Conservation (phyloP, 257 asterid genomes). For the Solanum pennellii region DNA sequence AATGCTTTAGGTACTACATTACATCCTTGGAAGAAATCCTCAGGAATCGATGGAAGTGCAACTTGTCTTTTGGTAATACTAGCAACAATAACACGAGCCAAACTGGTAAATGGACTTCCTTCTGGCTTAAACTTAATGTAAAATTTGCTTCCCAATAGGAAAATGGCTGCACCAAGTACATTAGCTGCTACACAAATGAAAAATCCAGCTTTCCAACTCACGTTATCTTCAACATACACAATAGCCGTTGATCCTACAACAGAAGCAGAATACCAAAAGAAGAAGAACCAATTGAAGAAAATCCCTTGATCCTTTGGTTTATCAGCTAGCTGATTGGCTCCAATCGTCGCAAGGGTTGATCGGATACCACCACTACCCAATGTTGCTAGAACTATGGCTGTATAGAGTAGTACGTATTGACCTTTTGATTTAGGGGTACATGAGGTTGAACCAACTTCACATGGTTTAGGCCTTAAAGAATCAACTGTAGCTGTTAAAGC, state of each 20-base stretch:
- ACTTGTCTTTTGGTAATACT: slow-evolving; percentile 1
- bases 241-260: slow-evolving; percentile 15
- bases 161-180: slow-evolving; percentile 10
- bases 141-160: slow-evolving; percentile 19
- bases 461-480: slow-evolving; percentile 18
- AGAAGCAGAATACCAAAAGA: slow-evolving; percentile 7
- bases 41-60: neutral
- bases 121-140: slow-evolving; percentile 6
- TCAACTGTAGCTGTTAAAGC: slow-evolving; percentile 23
- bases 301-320: slow-evolving; percentile 15
- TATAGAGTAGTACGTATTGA: slow-evolving; percentile 22
- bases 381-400: slow-evolving; percentile 16
- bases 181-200: slow-evolving; percentile 7
- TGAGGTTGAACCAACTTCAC: slow-evolving; percentile 3
- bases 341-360: slow-evolving; percentile 29
- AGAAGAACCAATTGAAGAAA: slow-evolving; percentile 37
- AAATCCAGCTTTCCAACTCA: slow-evolving; percentile 36
- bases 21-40: neutral
- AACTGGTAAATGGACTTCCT: slow-evolving; percentile 6
- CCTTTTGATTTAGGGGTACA: slow-evolving; percentile 13
- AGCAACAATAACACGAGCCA: slow-evolving; percentile 10
- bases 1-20: neutral
- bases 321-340: slow-evolving; percentile 29
- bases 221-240: slow-evolving; percentile 31
- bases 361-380: slow-evolving; percentile 28